Evolutionary conservation across 2,329 filamentous ascomycete genomes (phyloP), one percentile per base, ranked within the genome.

Genomic region (Exophiala sp.): DNA sequence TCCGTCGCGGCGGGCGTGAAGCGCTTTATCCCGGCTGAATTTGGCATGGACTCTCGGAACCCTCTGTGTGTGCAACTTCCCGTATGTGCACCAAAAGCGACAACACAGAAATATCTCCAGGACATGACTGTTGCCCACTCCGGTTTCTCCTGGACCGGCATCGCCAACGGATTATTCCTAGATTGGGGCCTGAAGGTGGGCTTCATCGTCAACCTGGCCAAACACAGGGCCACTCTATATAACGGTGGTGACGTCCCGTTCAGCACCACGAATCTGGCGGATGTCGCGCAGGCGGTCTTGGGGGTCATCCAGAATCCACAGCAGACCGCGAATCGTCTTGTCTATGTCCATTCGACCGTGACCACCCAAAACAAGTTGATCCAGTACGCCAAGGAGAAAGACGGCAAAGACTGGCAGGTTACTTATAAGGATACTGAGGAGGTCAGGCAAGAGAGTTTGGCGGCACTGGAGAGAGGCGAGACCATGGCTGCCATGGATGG

Each of bases 161-260:
- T 67, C 5, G 52, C 56, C 13, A 63, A 44, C 8, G 67, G 67
- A 0, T 57, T 60, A 1, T 68, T 69, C 49, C 55, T 69, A 8
- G 66, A 68, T 51, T 65, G 62, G 62, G 53, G 58, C 23, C 42
- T 70, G 21, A 38, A 61, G 18, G 32, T 44, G 21, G 64, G 64
- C 2, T 74, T 81, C 56, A 43, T 78, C 3, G 43, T 78, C 1
- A 66, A 76, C 48, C 51, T 68, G 1, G 66, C 68, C n/a, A 63
- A 66, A 1, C 65, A 67, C 1, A 71, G 68, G 30, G 66, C 70
- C 0, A 66, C 59, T 0, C 59, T 82, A 0, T 71, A 69, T 48
- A 73, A 81, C 52, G 73, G 72, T 0, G 80, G 80, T 0, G 66
- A 79, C 22, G 50, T 54, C 2, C 55, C 63, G 9, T 75, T 80